Base-by-base conservation (phyloP, 2,329 filamentous ascomycete genomes). In the Boeremia lycopersici region DNA sequence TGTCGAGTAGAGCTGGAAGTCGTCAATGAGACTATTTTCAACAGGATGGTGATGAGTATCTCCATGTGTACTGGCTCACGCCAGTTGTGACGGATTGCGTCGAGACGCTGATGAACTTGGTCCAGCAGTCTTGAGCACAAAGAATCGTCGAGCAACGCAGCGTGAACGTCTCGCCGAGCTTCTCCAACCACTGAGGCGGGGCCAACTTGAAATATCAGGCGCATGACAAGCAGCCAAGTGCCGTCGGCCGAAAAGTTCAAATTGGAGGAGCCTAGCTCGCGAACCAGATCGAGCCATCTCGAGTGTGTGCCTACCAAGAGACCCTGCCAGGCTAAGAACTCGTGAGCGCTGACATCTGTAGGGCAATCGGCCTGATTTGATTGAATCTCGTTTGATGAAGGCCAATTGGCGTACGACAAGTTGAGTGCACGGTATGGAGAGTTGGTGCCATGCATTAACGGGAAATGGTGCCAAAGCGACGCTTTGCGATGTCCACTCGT, bases 161-260 rank as follows among this genome's bases (percentile, higher is more conserved):
- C 59, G 62, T 89, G 86, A 0, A 77, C 65, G 3, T 74, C 65
- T 1, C 87, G 77, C 0, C 83, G 65, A 11, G 63, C 46, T 43
- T 4, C 42, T 0, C 33, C 30, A 0, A 44, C 36, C 2, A 38
- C 74, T 13, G 45, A 43, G 64, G 17, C 67, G 61, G 85, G 85
- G 0, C 88, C 88, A 1, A 77, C 79, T 58, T 89, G 82, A 0
- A 82, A 57, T 0, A 79, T 74, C 1, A 89, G 71, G 8, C 83
- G 81, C 1, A 74, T 72, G 1, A 90, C 65, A 0, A 88, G 60
- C 0, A 74, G 54, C 28, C 77, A 76, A 0, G 82, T 83, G 0
- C 79, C 76, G 28, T 83, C 78, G 0, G 78, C 79, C 28, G 82
- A 84, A 56, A 89, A 84, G 57, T 89, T 88, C 3, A 91, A 46